Base-by-base conservation (phyloP, 192 early-diverging fungal genomes). In the Globomyces pollinis-pini region DNA sequence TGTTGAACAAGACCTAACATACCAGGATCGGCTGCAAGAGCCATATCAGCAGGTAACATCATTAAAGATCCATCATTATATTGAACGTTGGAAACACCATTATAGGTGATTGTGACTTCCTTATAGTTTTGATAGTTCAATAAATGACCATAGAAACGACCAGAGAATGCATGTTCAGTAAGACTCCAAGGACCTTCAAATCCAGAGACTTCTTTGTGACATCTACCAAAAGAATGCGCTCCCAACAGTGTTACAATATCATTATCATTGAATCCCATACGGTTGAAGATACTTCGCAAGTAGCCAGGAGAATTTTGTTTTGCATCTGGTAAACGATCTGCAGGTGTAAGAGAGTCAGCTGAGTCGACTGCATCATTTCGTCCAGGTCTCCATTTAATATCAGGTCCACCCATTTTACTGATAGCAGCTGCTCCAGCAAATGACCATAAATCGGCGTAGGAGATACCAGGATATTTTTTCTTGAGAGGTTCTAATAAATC, bases 371-470 rank as follows among this genome's bases (percentile, higher is more conserved):
- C 44, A 26, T 47, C 44, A 13, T 47, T 47, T 47, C 75, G 76
- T 9, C 82, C 82, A 41, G 75, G 64, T 38, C 73, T 69, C 83
- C 83, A 88, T 28, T 67, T 65, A 43, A 88, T 74, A 24, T 61
- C 63, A 57, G 86, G 86, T 2, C 87, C 86, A 39, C 81, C 83
- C 33, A 45, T 38, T 9, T 32, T 35, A 4, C 23, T 21, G 8
- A 38, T 32, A 41, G 36, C 2, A 38, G 16, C 78, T 56, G 79
- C 78, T 26, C 87, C 87, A 38, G 79, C 84, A 33, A 88, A 64
- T 34, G 80, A 79, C 85, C 85, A 88, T 62, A 88, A 65, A 64
- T 88, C 86, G 38, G 80, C 85, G 68, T 86, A 81, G 18, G 79
- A 70, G 53, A 88, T 82, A 67, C 72, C 65, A 12, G 68, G 68